Evolutionary conservation across 192 early-diverging fungal genomes (phyloP), one percentile per base, ranked within the genome.

Genomic region (Dissophora ornata): DNA sequence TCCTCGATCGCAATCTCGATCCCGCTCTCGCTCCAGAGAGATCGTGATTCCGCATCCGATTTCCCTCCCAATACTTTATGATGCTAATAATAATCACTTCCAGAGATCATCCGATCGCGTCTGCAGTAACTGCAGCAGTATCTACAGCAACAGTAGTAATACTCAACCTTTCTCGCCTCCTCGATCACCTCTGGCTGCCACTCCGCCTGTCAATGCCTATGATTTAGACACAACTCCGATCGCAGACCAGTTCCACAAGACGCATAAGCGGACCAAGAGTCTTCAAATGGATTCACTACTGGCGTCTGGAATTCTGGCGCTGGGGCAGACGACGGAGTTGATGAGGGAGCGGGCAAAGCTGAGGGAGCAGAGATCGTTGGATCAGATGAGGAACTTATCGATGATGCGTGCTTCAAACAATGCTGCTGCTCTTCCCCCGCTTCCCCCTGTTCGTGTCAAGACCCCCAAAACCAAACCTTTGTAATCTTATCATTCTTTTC

Each of bases 221-320:
- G 36, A 38, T 38, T 5, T 12, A 38, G 36, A 45, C 44, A 57
- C 40, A 3, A 3, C 16, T 0, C 56, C 56, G 32, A 16, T 18
- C 56, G 7, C 26, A 24, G 25, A 21, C 3, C 41, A 21, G 54
- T 56, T 24, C 19, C 28, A 19, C 7, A 7, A 19, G 26, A 4
- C 40, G 26, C 57, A 60, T 24, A 46, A 33, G 29, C 25, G 57
- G 19, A 60, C 57, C 57, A 60, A 60, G n/a, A 60, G 57, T 60
- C 30, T 60, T 5, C 57, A 60, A 4, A 13, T n/a, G 42, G 57
- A 60, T 16, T 3, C 4, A 2, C 2, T 18, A 19, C 12, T 46
- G 26, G 28, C 30, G 15, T 2, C 2, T 13, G 52, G 33, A 30
- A 29, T 60, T 18, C 18, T 46, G 4, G 57, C 57, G n/a, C 22